phyloP scores from a whole-genome alignment of 345 rosid genomes.

The Boechera divaricarpa region DNA sequence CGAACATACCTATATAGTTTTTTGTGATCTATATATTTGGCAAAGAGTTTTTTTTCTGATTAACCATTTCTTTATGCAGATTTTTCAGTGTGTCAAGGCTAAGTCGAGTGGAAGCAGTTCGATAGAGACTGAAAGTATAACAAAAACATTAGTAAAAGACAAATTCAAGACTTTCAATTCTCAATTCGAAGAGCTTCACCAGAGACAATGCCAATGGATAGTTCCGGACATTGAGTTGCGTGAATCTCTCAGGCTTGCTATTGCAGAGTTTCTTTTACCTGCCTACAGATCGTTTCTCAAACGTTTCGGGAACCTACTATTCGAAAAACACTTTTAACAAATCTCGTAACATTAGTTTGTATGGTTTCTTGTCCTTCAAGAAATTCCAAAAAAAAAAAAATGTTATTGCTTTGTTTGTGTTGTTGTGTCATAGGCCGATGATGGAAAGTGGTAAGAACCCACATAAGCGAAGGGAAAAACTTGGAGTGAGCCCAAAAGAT shows the following conservation, averaged over 20 bases:
- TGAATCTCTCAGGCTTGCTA: slow-evolving; percentile 86
- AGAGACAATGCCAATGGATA: slow-evolving; percentile 90
- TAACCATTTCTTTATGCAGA: slow-evolving; percentile 51
- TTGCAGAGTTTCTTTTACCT: slow-evolving; percentile 89
- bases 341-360: not conserved
- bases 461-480: slow-evolving; percentile 70
- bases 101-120: slow-evolving; percentile 53
- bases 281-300: slow-evolving; percentile 81
- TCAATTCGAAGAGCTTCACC: slow-evolving; percentile 85
- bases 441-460: slow-evolving; percentile 79
- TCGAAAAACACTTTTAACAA: not conserved
- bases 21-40: not conserved
- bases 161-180: slow-evolving; percentile 81
- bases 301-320: slow-evolving; percentile 49
- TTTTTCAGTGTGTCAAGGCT: slow-evolving; percentile 78
- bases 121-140: slow-evolving; percentile 46
- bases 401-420: not conserved
- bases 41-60: not conserved
- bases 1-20: slow-evolving; percentile 34
- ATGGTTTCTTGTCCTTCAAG: slow-evolving; percentile 6
- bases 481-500: slow-evolving; percentile 72
- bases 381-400: not conserved
- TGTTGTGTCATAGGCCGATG: slow-evolving; percentile 62
- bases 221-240: slow-evolving; percentile 91
- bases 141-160: slow-evolving; percentile 79